Percentiles rank a stretch among this genome's conserved stretches.
These are phyloP conservation scores for Talaromyces sp. DNA, from an alignment of 2,329 filamentous ascomycete species.

Conservation along the genomic window DNA sequence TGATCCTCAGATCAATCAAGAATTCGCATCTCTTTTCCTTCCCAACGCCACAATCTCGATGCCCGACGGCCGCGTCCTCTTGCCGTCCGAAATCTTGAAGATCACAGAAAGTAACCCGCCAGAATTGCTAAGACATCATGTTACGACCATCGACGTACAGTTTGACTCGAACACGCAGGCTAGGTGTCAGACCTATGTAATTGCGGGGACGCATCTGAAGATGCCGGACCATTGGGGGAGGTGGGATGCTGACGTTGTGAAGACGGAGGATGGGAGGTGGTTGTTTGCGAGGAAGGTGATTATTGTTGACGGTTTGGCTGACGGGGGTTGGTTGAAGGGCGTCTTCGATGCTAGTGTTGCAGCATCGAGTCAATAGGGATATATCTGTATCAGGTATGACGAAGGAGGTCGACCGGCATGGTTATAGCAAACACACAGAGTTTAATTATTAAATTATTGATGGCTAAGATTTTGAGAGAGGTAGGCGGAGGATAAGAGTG, in stretches of 20 bases:
- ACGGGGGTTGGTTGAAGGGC: not conserved
- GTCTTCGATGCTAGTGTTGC: not conserved
- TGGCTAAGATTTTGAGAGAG: not conserved
- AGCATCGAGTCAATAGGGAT: not conserved
- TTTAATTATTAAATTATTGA: not conserved
- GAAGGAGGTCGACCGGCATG: not conserved
- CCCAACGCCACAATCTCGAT: not conserved
- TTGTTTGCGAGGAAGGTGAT: not conserved
- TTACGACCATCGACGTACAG: not conserved
- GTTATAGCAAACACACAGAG: not conserved
- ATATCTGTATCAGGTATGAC: not conserved
- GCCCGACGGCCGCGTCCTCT: not conserved
- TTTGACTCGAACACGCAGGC: not conserved
- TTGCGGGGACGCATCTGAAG: constrained; percentile 8
- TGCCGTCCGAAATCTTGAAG: not conserved
- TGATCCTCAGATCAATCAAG: not conserved
- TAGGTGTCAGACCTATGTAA: not conserved
- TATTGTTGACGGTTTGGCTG: not conserved
- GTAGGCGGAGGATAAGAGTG: not conserved
- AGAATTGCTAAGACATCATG: not conserved
- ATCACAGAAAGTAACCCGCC: not conserved
- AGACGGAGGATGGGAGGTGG: not conserved
- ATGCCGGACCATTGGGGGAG: constrained; percentile 6
- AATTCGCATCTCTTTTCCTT: not conserved
- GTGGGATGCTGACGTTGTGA: not conserved